phyloP scores from a whole-genome alignment of 106 monocot genomes.

The Cymbidium sinense region DNA sequence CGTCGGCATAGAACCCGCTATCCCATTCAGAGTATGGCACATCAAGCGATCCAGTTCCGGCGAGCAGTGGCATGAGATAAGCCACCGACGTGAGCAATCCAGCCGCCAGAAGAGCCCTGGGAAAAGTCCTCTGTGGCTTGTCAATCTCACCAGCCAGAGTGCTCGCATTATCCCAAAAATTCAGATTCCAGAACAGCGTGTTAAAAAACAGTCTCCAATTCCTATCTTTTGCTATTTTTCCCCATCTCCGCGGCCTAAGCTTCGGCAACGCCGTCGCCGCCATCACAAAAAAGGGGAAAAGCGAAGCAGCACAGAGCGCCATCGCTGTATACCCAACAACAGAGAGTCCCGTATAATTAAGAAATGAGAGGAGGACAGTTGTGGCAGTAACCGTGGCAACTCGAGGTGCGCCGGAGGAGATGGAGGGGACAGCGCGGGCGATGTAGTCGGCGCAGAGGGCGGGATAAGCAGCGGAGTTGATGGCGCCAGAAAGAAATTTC shows the following conservation, averaged over 20 bases:
- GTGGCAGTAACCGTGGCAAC: slow-evolving; percentile 16
- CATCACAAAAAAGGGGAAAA: slow-evolving; percentile 60
- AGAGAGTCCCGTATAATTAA: slow-evolving; percentile 65
- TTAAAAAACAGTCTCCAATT: slow-evolving; percentile 82
- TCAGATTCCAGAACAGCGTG: slow-evolving; percentile 82
- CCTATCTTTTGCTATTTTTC: slow-evolving; percentile 14
- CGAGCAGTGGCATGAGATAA: slow-evolving; percentile 71
- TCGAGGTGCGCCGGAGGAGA: slow-evolving; percentile 24
- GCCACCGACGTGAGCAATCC: slow-evolving; percentile 54
- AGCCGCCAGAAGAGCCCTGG: slow-evolving; percentile 50
- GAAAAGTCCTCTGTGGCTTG: slow-evolving; percentile 55
- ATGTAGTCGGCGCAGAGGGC: slow-evolving; percentile 75
- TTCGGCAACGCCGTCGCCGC: slow-evolving; percentile 37
- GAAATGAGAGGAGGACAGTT: slow-evolving; percentile 41
- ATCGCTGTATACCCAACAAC: slow-evolving; percentile 68
- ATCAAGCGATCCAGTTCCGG: slow-evolving; percentile 57
- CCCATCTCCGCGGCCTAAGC: slow-evolving; percentile 44
- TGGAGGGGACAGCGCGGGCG: slow-evolving; percentile 28
- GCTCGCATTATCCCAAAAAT: slow-evolving; percentile 86
- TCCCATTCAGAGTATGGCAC: slow-evolving; percentile 42
- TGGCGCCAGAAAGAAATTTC: slow-evolving; percentile 77
- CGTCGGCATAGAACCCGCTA: slow-evolving; percentile 69
- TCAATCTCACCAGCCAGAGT: slow-evolving; percentile 87
- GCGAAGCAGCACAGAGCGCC: slow-evolving; percentile 39
- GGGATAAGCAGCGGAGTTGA: slow-evolving; percentile 78